These are phyloP conservation scores for Suhomyces bribrorum DNA, from an alignment of 1,139 yeast species.

Conservation along the genomic window DNA sequence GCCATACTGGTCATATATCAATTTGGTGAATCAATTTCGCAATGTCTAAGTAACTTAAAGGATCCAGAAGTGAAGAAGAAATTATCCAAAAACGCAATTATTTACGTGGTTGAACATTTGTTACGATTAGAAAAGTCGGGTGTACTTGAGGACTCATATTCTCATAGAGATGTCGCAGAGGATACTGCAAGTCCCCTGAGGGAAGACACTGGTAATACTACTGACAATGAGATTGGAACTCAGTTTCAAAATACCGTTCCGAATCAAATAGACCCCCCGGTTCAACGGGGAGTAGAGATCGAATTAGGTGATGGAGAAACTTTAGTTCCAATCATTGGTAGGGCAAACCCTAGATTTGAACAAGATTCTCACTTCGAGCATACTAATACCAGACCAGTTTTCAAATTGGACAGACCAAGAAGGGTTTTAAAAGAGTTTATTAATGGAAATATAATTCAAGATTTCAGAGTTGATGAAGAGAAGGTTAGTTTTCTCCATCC, in stretches of 20 bases:
- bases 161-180: not conserved
- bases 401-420: slow-evolving; percentile 7
- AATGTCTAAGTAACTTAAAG: slow-evolving; percentile 40
- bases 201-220: not conserved
- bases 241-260: not conserved
- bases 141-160: slow-evolving; percentile 8
- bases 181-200: not conserved
- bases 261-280: not conserved
- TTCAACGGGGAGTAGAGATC: not conserved
- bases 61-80: slow-evolving; percentile 20
- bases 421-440: slow-evolving; percentile 24
- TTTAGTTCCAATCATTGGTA: not conserved
- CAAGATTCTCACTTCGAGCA: not conserved
- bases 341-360: not conserved
- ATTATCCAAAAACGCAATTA: slow-evolving; percentile 32
- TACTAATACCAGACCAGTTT: not conserved
- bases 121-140: slow-evolving; percentile 28
- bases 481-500: slow-evolving; percentile 79
- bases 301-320: not conserved
- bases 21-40: slow-evolving; percentile 59
- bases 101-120: slow-evolving; percentile 34
- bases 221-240: not conserved
- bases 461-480: slow-evolving; percentile 35
- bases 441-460: slow-evolving; percentile 25
- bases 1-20: slow-evolving; percentile 71